These are phyloP conservation scores for Alternaria solani DNA, from an alignment of 2,329 filamentous ascomycete genomes.

Conservation along the genomic window DNA sequence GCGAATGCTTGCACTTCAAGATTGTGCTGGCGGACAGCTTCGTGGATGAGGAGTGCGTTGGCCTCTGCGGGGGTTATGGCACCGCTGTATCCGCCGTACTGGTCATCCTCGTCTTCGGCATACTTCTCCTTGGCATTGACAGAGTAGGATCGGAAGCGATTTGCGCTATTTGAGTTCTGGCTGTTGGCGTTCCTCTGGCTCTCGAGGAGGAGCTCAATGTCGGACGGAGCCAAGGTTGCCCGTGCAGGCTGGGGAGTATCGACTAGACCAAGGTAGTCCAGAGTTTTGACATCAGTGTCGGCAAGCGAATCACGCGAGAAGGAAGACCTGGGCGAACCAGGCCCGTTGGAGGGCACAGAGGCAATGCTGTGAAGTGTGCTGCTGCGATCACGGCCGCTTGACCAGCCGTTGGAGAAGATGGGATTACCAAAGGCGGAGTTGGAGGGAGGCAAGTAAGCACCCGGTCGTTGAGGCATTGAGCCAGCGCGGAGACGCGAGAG, in stretches of 20 bases:
- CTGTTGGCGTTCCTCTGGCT: conserved; percentile 65
- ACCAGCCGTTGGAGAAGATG: conserved; percentile 88
- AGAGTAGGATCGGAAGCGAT: conserved; percentile 94
- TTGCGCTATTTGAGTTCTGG: conserved; percentile 72
- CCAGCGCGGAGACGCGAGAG: conserved; percentile 88
- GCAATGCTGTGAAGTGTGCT: conserved; percentile 90
- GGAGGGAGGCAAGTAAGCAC: conserved; percentile 63
- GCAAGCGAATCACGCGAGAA: conserved; percentile 85
- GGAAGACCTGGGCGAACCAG: conserved; percentile 83
- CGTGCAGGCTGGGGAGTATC: conserved; percentile 87
- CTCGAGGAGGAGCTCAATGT: conserved; percentile 59
- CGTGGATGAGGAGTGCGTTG: conserved; percentile 68
- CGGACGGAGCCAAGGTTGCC: conserved; percentile 73
- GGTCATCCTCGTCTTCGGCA: conserved; percentile 84
- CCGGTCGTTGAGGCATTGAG: conserved; percentile 89
- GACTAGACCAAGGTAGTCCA: conserved; percentile 94
- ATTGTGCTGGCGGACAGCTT: conserved; percentile 88
- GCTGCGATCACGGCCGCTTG: conserved; percentile 78
- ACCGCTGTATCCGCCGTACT: conserved; percentile 68
- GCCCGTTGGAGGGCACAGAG: conserved; percentile 85
- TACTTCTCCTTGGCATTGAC: conserved; percentile 99
- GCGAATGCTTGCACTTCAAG: conserved; percentile 92
- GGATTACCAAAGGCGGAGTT: conserved; percentile 82
- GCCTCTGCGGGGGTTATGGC: conserved; percentile 67
- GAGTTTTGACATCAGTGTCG: conserved; percentile 88